Base-by-base conservation (phyloP, 1,284 basidiomycete genomes). In the Serendipita sp. region DNA sequence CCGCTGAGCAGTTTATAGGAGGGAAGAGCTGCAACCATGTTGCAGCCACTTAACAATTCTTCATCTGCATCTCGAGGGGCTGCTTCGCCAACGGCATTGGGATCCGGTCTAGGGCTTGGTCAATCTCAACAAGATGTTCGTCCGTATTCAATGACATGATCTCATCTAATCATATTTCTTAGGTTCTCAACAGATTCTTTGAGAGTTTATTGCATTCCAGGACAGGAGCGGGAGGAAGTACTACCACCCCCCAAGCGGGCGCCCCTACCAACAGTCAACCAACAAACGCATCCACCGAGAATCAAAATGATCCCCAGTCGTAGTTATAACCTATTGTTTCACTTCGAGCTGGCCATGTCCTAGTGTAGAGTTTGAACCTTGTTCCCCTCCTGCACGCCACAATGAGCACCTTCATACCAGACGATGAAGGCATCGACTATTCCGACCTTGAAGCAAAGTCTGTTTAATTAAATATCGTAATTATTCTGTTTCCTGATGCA, bases 361-460 rank as follows among this genome's bases (percentile, higher is more conserved):
- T 22, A 17, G 17, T 22, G n/a, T 8, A 6, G 45, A 8, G 45
- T 22, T 17, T 29, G 45, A 49, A 49, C 45, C 45, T 49, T 49
- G 17, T 49, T 49, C 38, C 13, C 38, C 5, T 41, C 38, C 29
- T n/a, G 45, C n/a, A n/a, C 45, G 45, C 45, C 45, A 49, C 45
- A 49, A 49, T 49, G 45, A 29, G 17, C 45, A 22, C n/a, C 5
- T 30, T 26, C 29, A 58, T 61, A 38, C 55, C 53, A 15, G 77
- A 77, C 63, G 82, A 85, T 66, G 85, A 89, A 63, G 87, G 84
- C 64, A 91, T 96, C 68, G 91, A 98, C 73, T 98, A 88, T 73
- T 83, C 87, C 63, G 94, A 98, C 72, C 96, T 99, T 68, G 94
- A 98, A 72, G 82, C 82, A 75, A 91, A 91, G 91, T 95, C 67